Conservation (phyloP, 73 alveolate genomes). For the Tetrahymena elliotti region DNA sequence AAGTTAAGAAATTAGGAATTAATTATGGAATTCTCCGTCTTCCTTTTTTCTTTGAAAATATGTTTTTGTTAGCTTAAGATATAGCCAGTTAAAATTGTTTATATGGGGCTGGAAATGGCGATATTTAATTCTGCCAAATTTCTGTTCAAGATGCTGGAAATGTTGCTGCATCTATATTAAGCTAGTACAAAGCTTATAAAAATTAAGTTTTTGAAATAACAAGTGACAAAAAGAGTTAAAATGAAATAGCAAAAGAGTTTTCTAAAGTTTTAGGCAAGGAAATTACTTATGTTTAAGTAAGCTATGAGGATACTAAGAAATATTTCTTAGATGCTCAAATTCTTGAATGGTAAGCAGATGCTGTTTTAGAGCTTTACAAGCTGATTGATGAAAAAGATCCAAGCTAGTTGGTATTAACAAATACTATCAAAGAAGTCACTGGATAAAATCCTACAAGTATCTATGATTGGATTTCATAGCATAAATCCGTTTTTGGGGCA, state of each 20-base stretch:
- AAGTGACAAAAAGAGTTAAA: background rate
- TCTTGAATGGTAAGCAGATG: background rate
- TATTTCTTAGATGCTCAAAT: background rate
- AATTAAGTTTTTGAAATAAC: background rate
- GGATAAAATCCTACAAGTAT: background rate
- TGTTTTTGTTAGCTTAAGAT: background rate
- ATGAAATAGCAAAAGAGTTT: background rate
- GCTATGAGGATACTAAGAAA: background rate
- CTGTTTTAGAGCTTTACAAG: background rate
- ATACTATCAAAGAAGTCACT: background rate
- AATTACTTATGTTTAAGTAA: background rate
- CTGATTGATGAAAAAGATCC: background rate
- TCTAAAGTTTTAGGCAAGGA: background rate
- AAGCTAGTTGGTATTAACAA: background rate
- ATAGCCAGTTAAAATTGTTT: background rate
- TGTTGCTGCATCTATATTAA: background rate
- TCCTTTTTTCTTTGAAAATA: background rate
- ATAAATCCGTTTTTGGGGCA: background rate
- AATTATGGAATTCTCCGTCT: background rate
- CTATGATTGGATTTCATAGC: background rate
- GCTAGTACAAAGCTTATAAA: background rate
- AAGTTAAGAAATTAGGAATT: background rate
- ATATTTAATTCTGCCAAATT: background rate
- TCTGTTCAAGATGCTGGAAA: background rate
- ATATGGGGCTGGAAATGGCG: background rate